These are phyloP conservation scores for Agrocybe praecox DNA, from an alignment of 768 basidiomycete genomes.

Conservation along the genomic window DNA sequence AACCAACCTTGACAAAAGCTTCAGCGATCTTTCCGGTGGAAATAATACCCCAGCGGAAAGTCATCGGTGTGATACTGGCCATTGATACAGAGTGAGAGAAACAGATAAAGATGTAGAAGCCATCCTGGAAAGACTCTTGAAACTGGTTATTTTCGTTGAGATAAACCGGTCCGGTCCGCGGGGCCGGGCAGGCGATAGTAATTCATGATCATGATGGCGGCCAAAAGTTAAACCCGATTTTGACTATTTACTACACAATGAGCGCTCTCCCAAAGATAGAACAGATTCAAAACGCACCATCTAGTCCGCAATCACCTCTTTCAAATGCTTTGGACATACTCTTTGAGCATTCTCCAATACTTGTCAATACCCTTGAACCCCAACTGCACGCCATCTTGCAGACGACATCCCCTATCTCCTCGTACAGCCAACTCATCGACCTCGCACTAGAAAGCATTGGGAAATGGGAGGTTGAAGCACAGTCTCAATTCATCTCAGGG, in stretches of 20 bases:
- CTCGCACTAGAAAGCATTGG: constrained; percentile 47
- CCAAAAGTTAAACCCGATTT: too few relatives aligned
- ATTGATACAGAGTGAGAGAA: constrained; percentile 21
- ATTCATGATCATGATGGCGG: too few relatives aligned
- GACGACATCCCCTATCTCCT: constrained; percentile 25
- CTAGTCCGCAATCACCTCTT: constrained; percentile 39
- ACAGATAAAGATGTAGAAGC: neutral
- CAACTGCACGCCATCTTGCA: constrained; percentile 39
- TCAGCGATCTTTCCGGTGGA: constrained; percentile 78
- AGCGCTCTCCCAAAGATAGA: constrained; percentile 34
- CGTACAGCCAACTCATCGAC: constrained; percentile 62
- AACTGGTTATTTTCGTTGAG: constrained; percentile 11
- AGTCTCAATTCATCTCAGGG: constrained; percentile 71
- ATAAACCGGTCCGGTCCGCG: constrained; percentile 15
- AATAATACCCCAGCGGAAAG: constrained; percentile 84
- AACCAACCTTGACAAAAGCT: constrained; percentile 62
- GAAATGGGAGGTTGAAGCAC: constrained; percentile 52
- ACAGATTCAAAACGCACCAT: constrained; percentile 30
- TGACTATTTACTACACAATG: constrained; percentile 16
- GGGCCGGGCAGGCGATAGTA: too few relatives aligned
- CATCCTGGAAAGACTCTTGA: neutral
- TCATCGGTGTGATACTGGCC: constrained; percentile 36
- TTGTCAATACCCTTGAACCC: constrained; percentile 56
- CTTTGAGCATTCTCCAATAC: constrained; percentile 71
- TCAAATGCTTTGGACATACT: constrained; percentile 30